These are phyloP conservation scores for Diaporthe vaccinii DNA, from an alignment of 2,329 filamentous ascomycete species.

Conservation along the genomic window DNA sequence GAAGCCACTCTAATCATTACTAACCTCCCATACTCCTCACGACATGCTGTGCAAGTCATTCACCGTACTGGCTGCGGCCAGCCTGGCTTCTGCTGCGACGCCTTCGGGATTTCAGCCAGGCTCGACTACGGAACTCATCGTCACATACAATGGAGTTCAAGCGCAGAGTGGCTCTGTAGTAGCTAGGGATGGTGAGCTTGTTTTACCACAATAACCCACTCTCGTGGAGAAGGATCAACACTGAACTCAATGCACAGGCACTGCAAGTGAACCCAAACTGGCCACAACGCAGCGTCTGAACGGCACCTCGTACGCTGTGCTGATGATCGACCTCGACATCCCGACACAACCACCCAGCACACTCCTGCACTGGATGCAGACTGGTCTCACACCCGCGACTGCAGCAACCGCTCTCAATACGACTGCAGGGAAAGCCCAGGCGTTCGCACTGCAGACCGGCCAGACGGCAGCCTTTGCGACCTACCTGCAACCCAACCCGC, in stretches of 20 bases:
- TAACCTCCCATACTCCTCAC: neutral
- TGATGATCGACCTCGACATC: constrained; percentile 63
- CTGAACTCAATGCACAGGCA: constrained; percentile 47
- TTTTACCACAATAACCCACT: neutral
- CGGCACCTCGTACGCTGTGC: constrained; percentile 56
- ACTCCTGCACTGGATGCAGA: constrained; percentile 60
- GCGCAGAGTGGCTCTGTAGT: constrained; percentile 56
- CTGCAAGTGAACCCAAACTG: constrained; percentile 51
- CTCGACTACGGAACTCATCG: constrained; percentile 54
- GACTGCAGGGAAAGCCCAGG: constrained; percentile 44
- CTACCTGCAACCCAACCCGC: constrained; percentile 56
- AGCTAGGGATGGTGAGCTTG: constrained; percentile 52
- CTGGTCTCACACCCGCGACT: constrained; percentile 50
- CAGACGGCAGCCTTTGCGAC: constrained; percentile 47
- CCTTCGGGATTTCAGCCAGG: constrained; percentile 57
- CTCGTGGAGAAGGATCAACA: neutral
- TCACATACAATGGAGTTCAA: constrained; percentile 54
- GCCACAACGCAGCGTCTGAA: constrained; percentile 54
- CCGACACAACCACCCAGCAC: constrained; percentile 56
- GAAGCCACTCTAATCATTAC: neutral
- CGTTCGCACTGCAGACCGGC: constrained; percentile 50
- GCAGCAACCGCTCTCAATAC: constrained; percentile 47
- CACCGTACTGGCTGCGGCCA: constrained; percentile 49
- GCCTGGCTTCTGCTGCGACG: constrained; percentile 54
- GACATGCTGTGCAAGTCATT: constrained; percentile 52